Evolutionary conservation across 441 rosid species (phyloP).

Genomic region (Euphorbia schlechtendalii): DNA sequence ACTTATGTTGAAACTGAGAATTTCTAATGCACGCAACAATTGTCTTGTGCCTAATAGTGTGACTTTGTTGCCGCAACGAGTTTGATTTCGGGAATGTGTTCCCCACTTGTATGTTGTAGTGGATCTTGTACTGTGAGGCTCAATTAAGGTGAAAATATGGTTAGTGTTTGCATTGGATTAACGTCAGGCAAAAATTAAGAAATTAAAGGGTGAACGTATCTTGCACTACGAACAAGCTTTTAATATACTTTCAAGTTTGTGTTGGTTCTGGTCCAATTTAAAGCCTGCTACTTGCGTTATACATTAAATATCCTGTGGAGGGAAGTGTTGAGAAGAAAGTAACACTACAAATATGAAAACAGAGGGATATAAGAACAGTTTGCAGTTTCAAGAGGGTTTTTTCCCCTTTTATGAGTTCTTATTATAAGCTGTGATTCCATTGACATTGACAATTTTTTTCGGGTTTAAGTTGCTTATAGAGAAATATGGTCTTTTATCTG

Average conservation of each 20-base stretch:
- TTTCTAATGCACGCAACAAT: background rate
- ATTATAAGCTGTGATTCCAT: background rate
- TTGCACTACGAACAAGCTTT: background rate
- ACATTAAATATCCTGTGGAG: background rate
- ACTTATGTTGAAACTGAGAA: background rate
- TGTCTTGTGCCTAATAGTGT: background rate
- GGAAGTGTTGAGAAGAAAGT: background rate
- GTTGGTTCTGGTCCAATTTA: background rate
- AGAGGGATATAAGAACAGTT: no score
- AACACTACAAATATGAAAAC: background rate
- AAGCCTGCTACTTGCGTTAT: background rate
- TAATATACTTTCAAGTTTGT: background rate
- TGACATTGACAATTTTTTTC: no score
- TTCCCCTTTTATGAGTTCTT: no score
- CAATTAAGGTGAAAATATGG: slow-evolving; percentile 51
- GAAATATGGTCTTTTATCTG: background rate
- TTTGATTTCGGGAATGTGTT: background rate
- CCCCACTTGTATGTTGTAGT: background rate
- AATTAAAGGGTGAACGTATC: background rate
- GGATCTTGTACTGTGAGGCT: slow-evolving; percentile 27
- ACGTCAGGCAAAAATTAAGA: background rate
- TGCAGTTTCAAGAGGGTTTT: no score
- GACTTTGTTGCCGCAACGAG: background rate
- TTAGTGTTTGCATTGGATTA: background rate
- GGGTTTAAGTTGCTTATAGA: background rate